phyloP scores from a whole-genome alignment of 495 filamentous ascomycete genomes.

The Aspergillus conjunctus region DNA sequence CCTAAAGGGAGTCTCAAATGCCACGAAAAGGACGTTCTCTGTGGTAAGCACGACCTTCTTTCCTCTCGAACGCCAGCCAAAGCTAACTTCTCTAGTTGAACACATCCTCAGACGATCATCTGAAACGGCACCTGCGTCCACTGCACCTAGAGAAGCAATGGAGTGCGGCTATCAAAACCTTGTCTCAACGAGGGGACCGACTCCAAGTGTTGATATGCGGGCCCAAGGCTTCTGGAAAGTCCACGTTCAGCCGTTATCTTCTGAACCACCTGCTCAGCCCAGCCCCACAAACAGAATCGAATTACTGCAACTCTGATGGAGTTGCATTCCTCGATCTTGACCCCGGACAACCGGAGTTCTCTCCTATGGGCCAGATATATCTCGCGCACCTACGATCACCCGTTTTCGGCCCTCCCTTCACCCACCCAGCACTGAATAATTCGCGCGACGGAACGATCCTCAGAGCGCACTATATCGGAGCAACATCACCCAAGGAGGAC shows the following conservation, averaged over 20 bases:
- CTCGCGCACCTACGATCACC: conserved; percentile 64
- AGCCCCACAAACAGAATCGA: conserved; percentile 37
- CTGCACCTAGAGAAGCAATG: conserved; percentile 67
- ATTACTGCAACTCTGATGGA: conserved; percentile 39
- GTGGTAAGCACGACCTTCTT: conserved; percentile 35
- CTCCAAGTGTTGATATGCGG: conserved; percentile 67
- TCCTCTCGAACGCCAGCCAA: conserved; percentile 1
- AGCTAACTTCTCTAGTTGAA: conserved; percentile 39
- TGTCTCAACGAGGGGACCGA: conserved; percentile 37
- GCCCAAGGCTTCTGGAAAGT: conserved; percentile 84
- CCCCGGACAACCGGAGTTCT: conserved; percentile 81
- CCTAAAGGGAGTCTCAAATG: conserved; percentile 28
- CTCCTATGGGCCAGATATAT: conserved; percentile 73
- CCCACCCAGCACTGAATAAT: conserved; percentile 56
- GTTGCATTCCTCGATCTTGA: conserved; percentile 79
- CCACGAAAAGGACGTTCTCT: conserved; percentile 43
- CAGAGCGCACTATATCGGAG: conserved; percentile 72
- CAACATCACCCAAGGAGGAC: conserved; percentile 68
- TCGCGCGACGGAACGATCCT: conserved; percentile 47
- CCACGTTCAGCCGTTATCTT: conserved; percentile 77
- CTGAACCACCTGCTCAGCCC: conserved; percentile 71
- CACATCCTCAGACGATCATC: conserved; percentile 49
- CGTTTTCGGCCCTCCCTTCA: conserved; percentile 74
- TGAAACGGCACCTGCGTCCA: conserved; percentile 57
- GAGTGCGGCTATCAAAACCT: conserved; percentile 50